Percentiles rank a stretch among this genome's conserved stretches.
These are phyloP conservation scores for Mycotypha africana DNA, from an alignment of 371 early-diverging fungal species.

Conservation along the genomic window DNA sequence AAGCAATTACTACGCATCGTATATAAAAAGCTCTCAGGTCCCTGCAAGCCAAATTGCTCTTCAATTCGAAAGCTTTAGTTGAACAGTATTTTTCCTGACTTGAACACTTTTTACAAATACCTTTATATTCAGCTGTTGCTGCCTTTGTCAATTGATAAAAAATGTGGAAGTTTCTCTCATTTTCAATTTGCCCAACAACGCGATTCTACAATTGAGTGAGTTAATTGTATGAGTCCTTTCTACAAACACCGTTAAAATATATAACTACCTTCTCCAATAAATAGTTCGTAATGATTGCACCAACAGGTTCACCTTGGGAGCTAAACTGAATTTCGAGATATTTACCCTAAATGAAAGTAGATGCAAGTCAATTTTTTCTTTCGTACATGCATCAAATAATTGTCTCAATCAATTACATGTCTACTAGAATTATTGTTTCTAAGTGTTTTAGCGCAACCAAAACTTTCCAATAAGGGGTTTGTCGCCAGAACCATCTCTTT, in stretches of 20 bases:
- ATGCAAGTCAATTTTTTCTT: neutral
- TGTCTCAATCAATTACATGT: too few relatives aligned
- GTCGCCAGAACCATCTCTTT: constrained; percentile 96
- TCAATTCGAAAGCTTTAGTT: too few relatives aligned
- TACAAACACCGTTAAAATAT: neutral
- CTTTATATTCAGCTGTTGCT: constrained; percentile 66
- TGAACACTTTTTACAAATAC: too few relatives aligned
- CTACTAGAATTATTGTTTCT: constrained; percentile 99
- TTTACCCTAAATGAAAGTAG: constrained; percentile 68
- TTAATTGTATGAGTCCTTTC: too few relatives aligned
- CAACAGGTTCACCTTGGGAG: constrained; percentile 89
- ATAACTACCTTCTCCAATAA: constrained; percentile 89
- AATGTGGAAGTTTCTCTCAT: constrained; percentile 98
- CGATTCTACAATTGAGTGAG: constrained; percentile 54
- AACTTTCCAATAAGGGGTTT: constrained; percentile 98
- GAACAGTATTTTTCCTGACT: neutral
- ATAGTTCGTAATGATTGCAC: constrained; percentile 98
- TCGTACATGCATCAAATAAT: too few relatives aligned
- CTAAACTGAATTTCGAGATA: constrained; percentile 98
- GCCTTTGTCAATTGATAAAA: constrained; percentile 89
- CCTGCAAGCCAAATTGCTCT: constrained; percentile 74
- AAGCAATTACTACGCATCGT: constrained; percentile 72
- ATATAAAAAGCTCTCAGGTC: constrained; percentile 79
- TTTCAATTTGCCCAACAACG: constrained; percentile 89
- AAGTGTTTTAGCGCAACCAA: constrained; percentile 99